These are phyloP conservation scores for Rhazya stricta DNA, from an alignment of 257 asterid species.

Conservation along the genomic window DNA sequence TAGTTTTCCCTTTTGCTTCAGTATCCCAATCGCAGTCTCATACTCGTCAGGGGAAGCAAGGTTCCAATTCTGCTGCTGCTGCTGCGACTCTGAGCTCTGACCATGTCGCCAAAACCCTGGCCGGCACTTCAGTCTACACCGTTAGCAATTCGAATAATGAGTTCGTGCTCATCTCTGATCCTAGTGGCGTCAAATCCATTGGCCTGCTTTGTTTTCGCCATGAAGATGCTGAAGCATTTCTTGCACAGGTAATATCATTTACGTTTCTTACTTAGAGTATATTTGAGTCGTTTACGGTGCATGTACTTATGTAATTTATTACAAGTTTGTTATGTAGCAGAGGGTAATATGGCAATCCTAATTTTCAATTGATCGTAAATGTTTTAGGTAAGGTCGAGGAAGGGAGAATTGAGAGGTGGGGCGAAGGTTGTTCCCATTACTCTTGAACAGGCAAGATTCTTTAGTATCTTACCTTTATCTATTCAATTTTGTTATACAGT, in stretches of 20 bases:
- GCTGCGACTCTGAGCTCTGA: conserved; percentile 40
- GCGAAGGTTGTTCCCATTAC: conserved; percentile 90
- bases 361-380: neutral
- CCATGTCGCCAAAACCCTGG: conserved; percentile 65
- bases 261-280: neutral
- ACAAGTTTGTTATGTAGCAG: neutral
- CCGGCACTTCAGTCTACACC: conserved; percentile 82
- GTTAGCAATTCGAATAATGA: conserved; percentile 88
- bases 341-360: too few relatives aligned
- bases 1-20: conserved; percentile 66
- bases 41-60: conserved; percentile 21
- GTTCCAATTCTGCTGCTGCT: conserved; percentile 17
- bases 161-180: conserved; percentile 80
- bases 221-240: conserved; percentile 91
- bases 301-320: neutral
- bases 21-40: conserved; percentile 48
- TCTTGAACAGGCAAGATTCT: conserved; percentile 70
- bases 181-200: conserved; percentile 68
- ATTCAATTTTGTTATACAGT: conserved; percentile 1
- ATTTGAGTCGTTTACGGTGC: neutral
- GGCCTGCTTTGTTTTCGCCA: conserved; percentile 89
- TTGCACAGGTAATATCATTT: conserved; percentile 66
- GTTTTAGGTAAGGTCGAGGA: conserved; percentile 60
- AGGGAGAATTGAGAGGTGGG: conserved; percentile 70
- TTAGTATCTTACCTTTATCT: neutral